Evolutionary conservation across 129 eudicot species (phyloP), one percentile per base, ranked within the genome.

Genomic region (Tagetes erecta): DNA sequence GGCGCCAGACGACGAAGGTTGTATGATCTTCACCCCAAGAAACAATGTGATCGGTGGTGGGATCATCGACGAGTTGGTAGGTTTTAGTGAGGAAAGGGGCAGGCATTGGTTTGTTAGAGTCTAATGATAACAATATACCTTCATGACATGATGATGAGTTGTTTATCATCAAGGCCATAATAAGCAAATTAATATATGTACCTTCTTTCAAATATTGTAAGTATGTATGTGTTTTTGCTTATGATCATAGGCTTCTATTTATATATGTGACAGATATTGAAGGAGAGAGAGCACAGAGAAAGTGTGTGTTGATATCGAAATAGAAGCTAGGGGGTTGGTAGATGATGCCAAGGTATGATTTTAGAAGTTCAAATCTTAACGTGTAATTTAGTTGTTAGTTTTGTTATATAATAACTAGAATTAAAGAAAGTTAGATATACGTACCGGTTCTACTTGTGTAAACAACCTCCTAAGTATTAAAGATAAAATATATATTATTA

Each of bases 1-100:
- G 98, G 2, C 98, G 97, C 98, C 98, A 93, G 0, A 93, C 98
- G 10, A 93, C 93, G 72, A 93, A 93, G 36, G 98, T 90, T 9
- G 92, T 37, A 72, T 93, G 87, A 30, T 93, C 98, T 58, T 93
- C 98, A 0, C 98, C 98, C 98, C 98, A 93, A 11, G 98, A 93
- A 42, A 93, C 98, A 7, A 93, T 88, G 75, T 93, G 91, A 75
- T 93, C 97, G 14, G 98, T 90, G 44, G 83, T 0, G 0, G 97
- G 92, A 77, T 93, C 98, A 49, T 93, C 97, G 0, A 93, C 93
- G 1, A 93, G 78, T 66, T 92, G 98, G 55, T 92, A 92, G 2
- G 98, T 92, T 62, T 92, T 92, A 3, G 98, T 89, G 33, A 90
- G 84, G 40, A 93, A 93, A 20, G 98, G 98, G n/a, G 98, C 98